Base-by-base conservation (phyloP, 2,329 filamentous ascomycete genomes). In the Claviceps arundinis region DNA sequence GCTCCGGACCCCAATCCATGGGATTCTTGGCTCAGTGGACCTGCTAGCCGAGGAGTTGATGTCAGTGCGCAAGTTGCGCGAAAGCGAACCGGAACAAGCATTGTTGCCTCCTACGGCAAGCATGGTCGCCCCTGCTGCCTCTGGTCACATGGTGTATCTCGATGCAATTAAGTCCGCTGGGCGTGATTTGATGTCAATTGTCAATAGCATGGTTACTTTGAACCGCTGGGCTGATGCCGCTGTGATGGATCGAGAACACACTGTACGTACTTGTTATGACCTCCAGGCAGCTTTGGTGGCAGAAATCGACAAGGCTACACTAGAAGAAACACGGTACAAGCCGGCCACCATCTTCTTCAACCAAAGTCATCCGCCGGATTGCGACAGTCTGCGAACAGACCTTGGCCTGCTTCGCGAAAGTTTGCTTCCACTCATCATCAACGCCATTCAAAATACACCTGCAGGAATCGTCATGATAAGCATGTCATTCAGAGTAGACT, bases 1-100 rank as follows among this genome's bases (percentile, higher is more conserved):
- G 38, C 65, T 75, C 0, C 65, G 72, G 40, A 75, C 72, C 0
- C 72, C 72, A 0, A 72, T 75, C 4, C 72, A 75, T 37, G 72
- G 72, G 0, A 71, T 74, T 2, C 62, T 74, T 0, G 65, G 63
- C 1, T 63, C 62, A 1, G 59, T 59, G 1, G 63, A 74, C 16
- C 57, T 74, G 0, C 59, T 74, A 1, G 65, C 64, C 0, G 71
- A 74, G 51, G 71, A 73, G 40, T 52, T 44, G 42, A 26, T 26
- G 42, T 44, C 19, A 4, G 22, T 4, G 9, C 9, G 17, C 14
- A 44, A 44, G 22, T 24, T 44, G 14, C 22, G 14, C 3, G 42
- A 26, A 26, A 26, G 7, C 5, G 22, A 26, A n/a, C n/a, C n/a
- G n/a, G n/a, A n/a, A 26, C 24, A 26, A 8, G 42, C 42, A 26